Evolutionary conservation across 805 yeast genomes (phyloP).

Genomic region (Nakazawaea sp.): DNA sequence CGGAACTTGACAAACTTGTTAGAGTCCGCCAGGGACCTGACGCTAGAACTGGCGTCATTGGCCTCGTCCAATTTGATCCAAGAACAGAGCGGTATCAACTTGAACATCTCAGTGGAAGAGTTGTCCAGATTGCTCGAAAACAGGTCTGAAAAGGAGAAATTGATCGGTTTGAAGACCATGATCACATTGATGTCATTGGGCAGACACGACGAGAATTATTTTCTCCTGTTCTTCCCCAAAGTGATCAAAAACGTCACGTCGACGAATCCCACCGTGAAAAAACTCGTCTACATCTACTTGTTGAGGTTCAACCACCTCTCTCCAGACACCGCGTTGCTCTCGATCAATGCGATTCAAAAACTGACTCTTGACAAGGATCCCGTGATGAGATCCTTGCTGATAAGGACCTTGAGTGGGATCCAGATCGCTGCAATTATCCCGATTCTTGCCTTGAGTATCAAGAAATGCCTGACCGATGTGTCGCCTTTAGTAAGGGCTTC

Average conservation of each 20-base stretch:
- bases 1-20: conserved; percentile 54
- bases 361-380: conserved; percentile 66
- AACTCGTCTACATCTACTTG: conserved; percentile 71
- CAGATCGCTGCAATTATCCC: conserved; percentile 77
- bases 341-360: conserved; percentile 90
- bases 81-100: conserved; percentile 28
- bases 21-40: conserved; percentile 73
- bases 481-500: conserved; percentile 76
- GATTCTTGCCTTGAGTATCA: conserved; percentile 66
- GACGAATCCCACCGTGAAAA: conserved; percentile 52
- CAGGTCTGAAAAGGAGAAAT: conserved; percentile 55
- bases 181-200: conserved; percentile 35
- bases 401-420: conserved; percentile 79
- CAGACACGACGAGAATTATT: conserved; percentile 26
- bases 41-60: conserved; percentile 77
- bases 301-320: conserved; percentile 72
- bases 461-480: conserved; percentile 60
- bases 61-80: conserved; percentile 39
- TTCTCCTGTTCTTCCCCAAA: conserved; percentile 61
- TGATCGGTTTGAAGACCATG: conserved; percentile 54
- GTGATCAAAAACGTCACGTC: conserved; percentile 85
- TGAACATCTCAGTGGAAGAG: conserved; percentile 61
- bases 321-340: conserved; percentile 83
- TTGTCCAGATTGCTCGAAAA: conserved; percentile 62
- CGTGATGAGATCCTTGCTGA: conserved; percentile 60